Conservation (phyloP, 805 yeast species). For the Candida pini region DNA sequence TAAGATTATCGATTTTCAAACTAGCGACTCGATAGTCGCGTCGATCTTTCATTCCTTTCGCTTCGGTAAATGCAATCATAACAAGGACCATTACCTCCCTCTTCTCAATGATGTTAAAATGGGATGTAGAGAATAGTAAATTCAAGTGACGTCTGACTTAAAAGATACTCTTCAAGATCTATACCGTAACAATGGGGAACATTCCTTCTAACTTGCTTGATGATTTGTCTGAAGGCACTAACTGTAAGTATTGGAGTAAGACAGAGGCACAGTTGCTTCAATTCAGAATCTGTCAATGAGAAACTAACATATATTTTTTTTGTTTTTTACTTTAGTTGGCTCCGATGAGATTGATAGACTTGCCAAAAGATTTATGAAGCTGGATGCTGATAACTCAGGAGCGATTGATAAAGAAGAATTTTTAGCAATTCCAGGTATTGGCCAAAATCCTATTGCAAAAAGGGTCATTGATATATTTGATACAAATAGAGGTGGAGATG, state of each 20-base stretch:
- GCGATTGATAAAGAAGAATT: slow-evolving; percentile 89
- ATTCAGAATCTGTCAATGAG: neutral
- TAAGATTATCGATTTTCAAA: too few species aligned
- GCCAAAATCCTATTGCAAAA: slow-evolving; percentile 82
- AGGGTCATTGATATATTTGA: slow-evolving; percentile 94
- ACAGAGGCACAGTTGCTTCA: neutral
- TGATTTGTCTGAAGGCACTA: slow-evolving; percentile 72
- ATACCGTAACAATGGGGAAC: slow-evolving; percentile 27
- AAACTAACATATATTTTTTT: slow-evolving; percentile 1
- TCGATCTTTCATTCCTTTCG: too few species aligned
- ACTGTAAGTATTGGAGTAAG: slow-evolving; percentile 40
- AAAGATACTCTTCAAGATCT: neutral
- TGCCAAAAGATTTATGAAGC: slow-evolving; percentile 88
- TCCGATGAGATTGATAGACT: slow-evolving; percentile 88
- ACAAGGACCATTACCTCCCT: neutral
- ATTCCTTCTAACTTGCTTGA: slow-evolving; percentile 45
- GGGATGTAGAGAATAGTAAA: too few species aligned
- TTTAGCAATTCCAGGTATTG: slow-evolving; percentile 86
- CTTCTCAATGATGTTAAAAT: neutral
- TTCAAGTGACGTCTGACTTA: too few species aligned
- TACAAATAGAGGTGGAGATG: slow-evolving; percentile 85
- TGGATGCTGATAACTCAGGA: slow-evolving; percentile 90
- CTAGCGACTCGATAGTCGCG: too few species aligned
- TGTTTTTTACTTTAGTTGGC: slow-evolving; percentile 43
- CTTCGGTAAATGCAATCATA: too few species aligned